A percentile compares a stretch with the other conserved stretches of the same genome.
These are phyloP conservation scores for Spiraea crenata DNA, from an alignment of 331 rosid genomes.

Conservation along the genomic window DNA sequence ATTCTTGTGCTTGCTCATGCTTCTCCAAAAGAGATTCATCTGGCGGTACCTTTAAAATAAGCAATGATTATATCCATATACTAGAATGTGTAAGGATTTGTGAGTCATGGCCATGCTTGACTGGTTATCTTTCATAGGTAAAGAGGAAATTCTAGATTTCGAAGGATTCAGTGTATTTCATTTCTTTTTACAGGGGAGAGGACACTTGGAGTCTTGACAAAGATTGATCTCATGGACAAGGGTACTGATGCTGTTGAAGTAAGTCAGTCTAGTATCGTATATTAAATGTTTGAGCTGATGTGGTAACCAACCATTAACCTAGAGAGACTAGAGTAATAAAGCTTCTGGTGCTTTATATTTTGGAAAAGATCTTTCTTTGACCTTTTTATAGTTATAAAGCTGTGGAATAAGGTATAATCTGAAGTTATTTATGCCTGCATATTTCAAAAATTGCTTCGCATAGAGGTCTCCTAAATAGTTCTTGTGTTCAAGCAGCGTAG, in stretches of 20 bases:
- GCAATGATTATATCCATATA: background rate
- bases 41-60: background rate
- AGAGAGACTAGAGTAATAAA: background rate
- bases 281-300: conserved; percentile 1
- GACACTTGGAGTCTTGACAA: conserved; percentile 91
- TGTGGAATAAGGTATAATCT: background rate
- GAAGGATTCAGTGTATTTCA: conserved; percentile 13
- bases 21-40: too few species aligned
- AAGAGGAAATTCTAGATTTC: background rate
- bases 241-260: conserved; percentile 98
- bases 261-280: conserved; percentile 30
- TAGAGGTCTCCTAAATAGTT: background rate
- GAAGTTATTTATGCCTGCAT: background rate
- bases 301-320: background rate
- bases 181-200: conserved; percentile 73
- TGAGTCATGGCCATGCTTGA: background rate
- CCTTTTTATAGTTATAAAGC: background rate
- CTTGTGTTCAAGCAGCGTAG: background rate
- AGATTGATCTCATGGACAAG: conserved; percentile 99
- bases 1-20: conserved; percentile 6
- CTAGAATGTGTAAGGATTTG: background rate
- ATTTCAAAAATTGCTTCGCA: background rate
- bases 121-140: conserved; percentile 11
- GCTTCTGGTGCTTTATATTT: background rate
- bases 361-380: background rate